A percentile compares a stretch with the other conserved stretches of the same genome.
phyloP scores from a whole-genome alignment of 129 eudicot species.

The Erigeron canadensis region DNA sequence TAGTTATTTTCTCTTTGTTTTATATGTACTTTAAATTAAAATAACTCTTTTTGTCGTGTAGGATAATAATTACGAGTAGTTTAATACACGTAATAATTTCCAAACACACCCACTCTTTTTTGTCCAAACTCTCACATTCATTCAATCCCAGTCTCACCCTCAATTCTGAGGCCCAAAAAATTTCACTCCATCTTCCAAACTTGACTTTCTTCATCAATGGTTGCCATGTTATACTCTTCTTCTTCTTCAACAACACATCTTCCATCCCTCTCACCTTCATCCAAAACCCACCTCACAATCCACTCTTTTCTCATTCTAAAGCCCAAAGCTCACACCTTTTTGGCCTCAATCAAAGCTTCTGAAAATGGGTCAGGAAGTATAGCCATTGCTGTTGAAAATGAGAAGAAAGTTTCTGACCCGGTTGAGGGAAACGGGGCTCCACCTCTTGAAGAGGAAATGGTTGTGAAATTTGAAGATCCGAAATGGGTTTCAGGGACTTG shows the following conservation, averaged over 20 bases:
- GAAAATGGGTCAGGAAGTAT: constrained; percentile 53
- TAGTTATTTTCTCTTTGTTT: too few species aligned
- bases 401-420: constrained; percentile 33
- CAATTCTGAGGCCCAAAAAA: background rate
- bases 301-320: constrained; percentile 22
- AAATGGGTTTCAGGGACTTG: constrained; percentile 95
- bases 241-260: constrained; percentile 45
- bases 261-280: constrained; percentile 40
- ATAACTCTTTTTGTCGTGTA: too few species aligned
- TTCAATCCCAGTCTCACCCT: too few species aligned
- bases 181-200: background rate
- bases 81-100: too few species aligned
- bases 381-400: constrained; percentile 32
- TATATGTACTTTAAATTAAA: too few species aligned
- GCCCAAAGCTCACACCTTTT: constrained; percentile 29
- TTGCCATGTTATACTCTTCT: constrained; percentile 37
- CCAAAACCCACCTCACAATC: constrained; percentile 36
- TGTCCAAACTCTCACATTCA: background rate
- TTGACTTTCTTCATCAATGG: constrained; percentile 36
- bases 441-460: constrained; percentile 16
- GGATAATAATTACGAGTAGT: too few species aligned
- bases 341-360: constrained; percentile 33
- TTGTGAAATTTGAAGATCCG: constrained; percentile 49
- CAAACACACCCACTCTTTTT: background rate
- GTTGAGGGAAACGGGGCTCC: constrained; percentile 34